Base-by-base conservation (phyloP, 78 protist genomes). In the Neovahlkampfia damariscottae region DNA sequence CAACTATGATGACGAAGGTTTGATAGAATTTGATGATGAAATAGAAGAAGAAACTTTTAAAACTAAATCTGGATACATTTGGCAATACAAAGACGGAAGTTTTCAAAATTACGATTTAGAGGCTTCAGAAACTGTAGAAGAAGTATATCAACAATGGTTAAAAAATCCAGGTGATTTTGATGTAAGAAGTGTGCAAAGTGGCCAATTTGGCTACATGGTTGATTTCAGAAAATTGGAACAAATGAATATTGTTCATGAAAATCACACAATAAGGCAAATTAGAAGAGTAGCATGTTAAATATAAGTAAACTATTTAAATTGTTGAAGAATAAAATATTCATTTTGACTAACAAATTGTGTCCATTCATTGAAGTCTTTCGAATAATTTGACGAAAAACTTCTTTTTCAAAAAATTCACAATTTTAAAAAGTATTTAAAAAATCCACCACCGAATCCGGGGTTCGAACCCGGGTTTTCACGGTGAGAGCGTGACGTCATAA, bases 61-160 rank as follows among this genome's bases (percentile, higher is more conserved):
- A n/a, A n/a, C n/a, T n/a, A n/a, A n/a, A n/a, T n/a, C n/a, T n/a
- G n/a, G n/a, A n/a, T n/a, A 79, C 83, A 9, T 37, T 8, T 83
- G 87, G 87, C 82, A 83, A 66, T 78, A 19, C 73, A 10, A 27
- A 8, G 72, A 77, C 71, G 4, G 5, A 10, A 76, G 78, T 9
- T 84, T 84, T 84, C 8, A n/a, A 0, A 40, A 82, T 8, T 84
- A 80, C 38, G 88, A 84, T 37, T 10, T 0, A 30, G 86, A 82
- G 5, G 85, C 88, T 2, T 38, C 81, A 8, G 31, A 41, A 34
- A 37, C 72, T 3, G 67, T 70, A 8, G 88, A 84, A 27, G 76
- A 67, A 8, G 76, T 32, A 28, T 84, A 74, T 41, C 79, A 80
- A 66, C 68, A 73, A 27, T 84, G 76, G 80, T 34, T 74, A 2